Conservation (phyloP, 257 asterid species). For the Nemophila menziesii region DNA sequence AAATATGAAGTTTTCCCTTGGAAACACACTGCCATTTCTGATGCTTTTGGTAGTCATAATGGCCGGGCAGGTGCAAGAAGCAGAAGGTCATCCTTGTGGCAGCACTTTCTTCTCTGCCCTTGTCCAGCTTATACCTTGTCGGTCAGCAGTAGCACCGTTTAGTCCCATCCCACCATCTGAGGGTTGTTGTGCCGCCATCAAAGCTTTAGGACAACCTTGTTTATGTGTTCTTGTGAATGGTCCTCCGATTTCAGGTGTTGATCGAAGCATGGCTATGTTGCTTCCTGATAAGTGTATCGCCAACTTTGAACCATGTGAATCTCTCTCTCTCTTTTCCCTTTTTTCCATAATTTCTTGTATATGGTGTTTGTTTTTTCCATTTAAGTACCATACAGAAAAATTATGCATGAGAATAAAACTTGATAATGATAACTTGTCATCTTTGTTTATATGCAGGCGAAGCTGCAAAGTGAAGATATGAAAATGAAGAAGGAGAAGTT, state of each 20-base stretch:
- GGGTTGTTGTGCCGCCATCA: slow-evolving; percentile 72
- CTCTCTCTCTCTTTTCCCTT: background rate
- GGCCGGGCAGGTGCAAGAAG: slow-evolving; percentile 18
- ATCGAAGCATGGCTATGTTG: slow-evolving; percentile 62
- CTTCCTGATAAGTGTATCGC: slow-evolving; percentile 83
- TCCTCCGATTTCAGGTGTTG: slow-evolving; percentile 90
- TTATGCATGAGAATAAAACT: too few relatives aligned
- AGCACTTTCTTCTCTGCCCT: slow-evolving; percentile 68
- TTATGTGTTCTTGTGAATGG: slow-evolving; percentile 75
- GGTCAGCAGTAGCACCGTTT: slow-evolving; percentile 69
- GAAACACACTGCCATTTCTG: slow-evolving; percentile 10
- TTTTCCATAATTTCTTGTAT: background rate
- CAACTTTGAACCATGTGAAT: slow-evolving; percentile 76
- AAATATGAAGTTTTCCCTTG: slow-evolving; percentile 22
- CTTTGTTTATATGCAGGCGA: slow-evolving; percentile 34
- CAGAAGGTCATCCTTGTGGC: slow-evolving; percentile 42
- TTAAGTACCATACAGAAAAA: too few relatives aligned
- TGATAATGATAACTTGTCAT: background rate
- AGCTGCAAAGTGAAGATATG: slow-evolving; percentile 16
- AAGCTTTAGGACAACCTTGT: slow-evolving; percentile 92
- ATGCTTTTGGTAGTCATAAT: slow-evolving; percentile 22
- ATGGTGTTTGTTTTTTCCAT: too few relatives aligned
- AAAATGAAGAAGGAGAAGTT: slow-evolving; percentile 3
- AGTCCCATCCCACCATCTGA: slow-evolving; percentile 60
- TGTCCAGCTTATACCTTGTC: slow-evolving; percentile 82